Percentiles rank a stretch among this genome's conserved stretches.
Conservation (phyloP, 768 basidiomycete genomes). For the Termitomyces heimii region DNA sequence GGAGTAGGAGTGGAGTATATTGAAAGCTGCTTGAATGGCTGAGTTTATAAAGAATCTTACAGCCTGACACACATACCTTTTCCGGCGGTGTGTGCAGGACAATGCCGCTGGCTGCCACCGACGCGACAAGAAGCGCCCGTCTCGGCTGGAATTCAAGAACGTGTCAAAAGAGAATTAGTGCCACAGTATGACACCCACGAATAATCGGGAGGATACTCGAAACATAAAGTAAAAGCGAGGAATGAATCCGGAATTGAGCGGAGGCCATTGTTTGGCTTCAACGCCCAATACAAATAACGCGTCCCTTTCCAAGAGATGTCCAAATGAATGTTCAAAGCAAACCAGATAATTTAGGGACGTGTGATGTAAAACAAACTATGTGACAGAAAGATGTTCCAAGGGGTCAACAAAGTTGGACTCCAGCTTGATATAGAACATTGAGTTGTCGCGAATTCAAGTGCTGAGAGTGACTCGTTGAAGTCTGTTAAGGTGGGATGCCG, state of each 20-base stretch:
- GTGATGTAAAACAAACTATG: not conserved
- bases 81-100: constrained; percentile 22
- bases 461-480: too few species aligned
- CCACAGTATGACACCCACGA: not conserved
- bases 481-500: too few species aligned
- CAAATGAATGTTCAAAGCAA: not conserved
- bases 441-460: too few species aligned
- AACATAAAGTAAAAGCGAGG: constrained; percentile 5
- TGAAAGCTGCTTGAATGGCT: constrained; percentile 52
- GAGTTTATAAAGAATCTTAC: not conserved
- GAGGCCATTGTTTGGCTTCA: not conserved
- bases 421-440: too few species aligned
- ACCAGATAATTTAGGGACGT: not conserved
- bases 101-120: constrained; percentile 25
- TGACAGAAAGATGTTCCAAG: too few species aligned
- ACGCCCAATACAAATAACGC: not conserved
- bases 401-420: too few species aligned
- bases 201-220: constrained; percentile 14
- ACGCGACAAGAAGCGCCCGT: constrained; percentile 27
- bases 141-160: constrained; percentile 20
- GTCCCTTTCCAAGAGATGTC: too few species aligned
- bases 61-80: constrained; percentile 20
- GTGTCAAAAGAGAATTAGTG: not conserved
- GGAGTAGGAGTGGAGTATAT: constrained; percentile 68
- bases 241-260: constrained; percentile 6